A percentile compares a stretch with the other conserved stretches of the same genome.
These are phyloP conservation scores for Meira nashicola DNA, from an alignment of 1,284 basidiomycete species.

Conservation along the genomic window DNA sequence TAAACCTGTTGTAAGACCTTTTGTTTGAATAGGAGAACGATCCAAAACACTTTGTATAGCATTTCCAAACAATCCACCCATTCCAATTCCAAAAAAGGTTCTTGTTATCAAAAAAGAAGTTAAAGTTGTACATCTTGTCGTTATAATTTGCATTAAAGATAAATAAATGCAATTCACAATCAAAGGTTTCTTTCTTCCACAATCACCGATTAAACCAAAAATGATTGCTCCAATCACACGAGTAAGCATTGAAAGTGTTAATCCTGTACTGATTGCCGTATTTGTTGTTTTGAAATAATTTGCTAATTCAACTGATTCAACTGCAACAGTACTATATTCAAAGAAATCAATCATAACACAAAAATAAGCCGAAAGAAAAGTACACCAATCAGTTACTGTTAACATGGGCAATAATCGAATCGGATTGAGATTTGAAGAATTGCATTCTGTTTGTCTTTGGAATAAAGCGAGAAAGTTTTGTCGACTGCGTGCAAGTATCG, in stretches of 20 bases:
- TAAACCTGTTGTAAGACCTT: not conserved
- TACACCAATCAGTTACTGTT: too few species aligned
- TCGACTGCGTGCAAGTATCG: too few species aligned
- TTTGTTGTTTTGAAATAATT: not conserved
- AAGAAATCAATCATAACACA: not conserved
- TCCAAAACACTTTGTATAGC: not conserved
- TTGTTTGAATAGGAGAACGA: not conserved
- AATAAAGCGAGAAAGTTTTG: too few species aligned
- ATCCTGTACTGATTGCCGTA: not conserved
- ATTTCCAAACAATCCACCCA: not conserved
- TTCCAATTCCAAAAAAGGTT: not conserved
- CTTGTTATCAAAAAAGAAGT: not conserved
- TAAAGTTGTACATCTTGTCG: not conserved
- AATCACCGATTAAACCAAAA: not conserved
- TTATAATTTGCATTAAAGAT: not conserved
- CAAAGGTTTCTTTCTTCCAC: conserved; percentile 1
- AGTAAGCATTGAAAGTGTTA: not conserved
- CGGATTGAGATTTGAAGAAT: too few species aligned
- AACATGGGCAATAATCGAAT: too few species aligned
- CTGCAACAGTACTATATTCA: not conserved
- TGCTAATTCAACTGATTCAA: not conserved
- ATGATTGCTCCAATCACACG: not conserved
- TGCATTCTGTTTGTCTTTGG: too few species aligned
- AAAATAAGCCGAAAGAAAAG: too few species aligned
- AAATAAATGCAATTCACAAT: not conserved